Evolutionary conservation across 495 filamentous ascomycete species (phyloP), one percentile per base, ranked within the genome.

Genomic region (Hypoxylon rickii): DNA sequence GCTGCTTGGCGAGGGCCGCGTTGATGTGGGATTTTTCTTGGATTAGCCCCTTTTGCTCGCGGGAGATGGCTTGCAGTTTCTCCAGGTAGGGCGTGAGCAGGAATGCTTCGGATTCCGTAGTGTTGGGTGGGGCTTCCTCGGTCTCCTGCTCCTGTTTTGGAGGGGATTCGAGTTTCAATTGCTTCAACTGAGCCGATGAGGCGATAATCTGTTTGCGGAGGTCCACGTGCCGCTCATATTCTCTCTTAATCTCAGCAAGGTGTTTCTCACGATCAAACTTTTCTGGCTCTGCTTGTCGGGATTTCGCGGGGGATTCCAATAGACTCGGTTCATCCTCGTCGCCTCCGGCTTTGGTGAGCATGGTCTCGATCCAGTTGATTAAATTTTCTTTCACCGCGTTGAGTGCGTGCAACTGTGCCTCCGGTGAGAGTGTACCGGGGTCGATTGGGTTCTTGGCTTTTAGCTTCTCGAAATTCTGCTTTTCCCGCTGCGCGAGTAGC

Each of bases 341-440:
- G 40, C 74, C 74, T 13, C 70, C 72, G 0, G 81, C 82, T 45
- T 75, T 81, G 21, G 76, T 73, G 6, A 90, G 71, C 53, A 87
- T 86, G 10, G 77, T 73, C 65, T 90, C 86, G 17, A 90, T 86
- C 87, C 87, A 90, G 57, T 78, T 76, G 32, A 89, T 86, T 46
- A 90, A 70, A 42, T 84, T 85, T 61, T 83, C 79, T 18, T 87
- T 76, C 2, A 84, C 83, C n/a, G 58, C 64, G 17, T 71, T 74
- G 31, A 78, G 59, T 11, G 84, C 85, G 49, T 75, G 79, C 24
- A 76, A 49, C 29, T 76, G 77, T 2, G 74, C 67, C 52, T 65
- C 57, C 1, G 67, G 61, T 15, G 69, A 61, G 29, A 76, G 41
- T 19, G 21, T 57, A 12, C 64, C 64, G 20, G 70, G 68, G 1